phyloP scores from a whole-genome alignment of 2,329 filamentous ascomycete genomes.

The Aureobasidium leucospermi region DNA sequence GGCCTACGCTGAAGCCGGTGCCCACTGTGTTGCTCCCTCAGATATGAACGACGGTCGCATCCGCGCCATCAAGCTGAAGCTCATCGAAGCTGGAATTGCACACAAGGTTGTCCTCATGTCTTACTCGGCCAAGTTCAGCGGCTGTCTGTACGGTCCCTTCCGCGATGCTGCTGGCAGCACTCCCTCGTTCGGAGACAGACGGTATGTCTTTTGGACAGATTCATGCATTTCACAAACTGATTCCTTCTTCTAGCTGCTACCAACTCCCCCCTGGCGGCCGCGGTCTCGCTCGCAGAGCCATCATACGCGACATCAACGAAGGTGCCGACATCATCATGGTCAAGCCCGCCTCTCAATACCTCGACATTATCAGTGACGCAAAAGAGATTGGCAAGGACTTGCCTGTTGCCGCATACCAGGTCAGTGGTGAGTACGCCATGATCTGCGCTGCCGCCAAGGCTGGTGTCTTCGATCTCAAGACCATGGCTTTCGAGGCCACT shows the following conservation, averaged over 20 bases:
- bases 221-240: not conserved
- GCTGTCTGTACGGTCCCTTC: constrained; percentile 94
- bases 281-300: constrained; percentile 83
- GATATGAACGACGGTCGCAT: constrained; percentile 99
- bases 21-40: constrained; percentile 92
- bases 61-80: constrained; percentile 92
- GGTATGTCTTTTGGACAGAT: not conserved
- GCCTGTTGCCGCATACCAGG: constrained; percentile 92
- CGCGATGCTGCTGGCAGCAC: constrained; percentile 87
- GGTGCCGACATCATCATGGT: constrained; percentile 99
- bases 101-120: constrained; percentile 93
- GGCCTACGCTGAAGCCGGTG: constrained; percentile 89
- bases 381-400: constrained; percentile 89
- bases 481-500: constrained; percentile 90
- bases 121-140: constrained; percentile 95
- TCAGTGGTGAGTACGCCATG: constrained; percentile 96
- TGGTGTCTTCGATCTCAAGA: constrained; percentile 89
- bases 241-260: constrained; percentile 61
- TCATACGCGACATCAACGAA: constrained; percentile 81
- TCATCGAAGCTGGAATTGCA: constrained; percentile 89
- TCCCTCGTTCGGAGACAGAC: constrained; percentile 87
- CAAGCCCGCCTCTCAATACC: constrained; percentile 89
- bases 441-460: constrained; percentile 93
- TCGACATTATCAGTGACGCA: constrained; percentile 96
- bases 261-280: constrained; percentile 89